Evolutionary conservation across 2,329 filamentous ascomycete genomes (phyloP).

Genomic region (Sporothrix inflata): DNA sequence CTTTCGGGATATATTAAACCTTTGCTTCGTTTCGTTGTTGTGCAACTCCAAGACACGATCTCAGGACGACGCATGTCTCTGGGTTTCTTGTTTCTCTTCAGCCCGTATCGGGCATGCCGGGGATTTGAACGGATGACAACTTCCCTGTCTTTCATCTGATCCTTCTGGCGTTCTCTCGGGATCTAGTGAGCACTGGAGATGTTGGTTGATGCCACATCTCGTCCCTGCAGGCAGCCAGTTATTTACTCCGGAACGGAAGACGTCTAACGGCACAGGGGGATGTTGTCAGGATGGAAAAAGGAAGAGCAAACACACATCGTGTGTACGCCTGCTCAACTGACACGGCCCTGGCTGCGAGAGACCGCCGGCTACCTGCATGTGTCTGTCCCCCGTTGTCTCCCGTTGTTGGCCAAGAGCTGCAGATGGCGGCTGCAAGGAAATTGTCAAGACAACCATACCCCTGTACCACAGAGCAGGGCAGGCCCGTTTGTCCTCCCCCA

Average conservation of each 20-base stretch:
- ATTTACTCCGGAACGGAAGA: neutral
- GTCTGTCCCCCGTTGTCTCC: neutral
- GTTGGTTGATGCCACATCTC: neutral
- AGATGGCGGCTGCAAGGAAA: neutral
- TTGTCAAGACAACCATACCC: neutral
- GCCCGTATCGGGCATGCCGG: conserved; percentile 3
- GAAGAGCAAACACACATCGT: neutral
- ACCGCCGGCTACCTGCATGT: neutral
- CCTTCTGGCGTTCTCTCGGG: neutral
- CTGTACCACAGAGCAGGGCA: neutral
- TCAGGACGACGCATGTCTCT: neutral
- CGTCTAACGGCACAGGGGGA: neutral
- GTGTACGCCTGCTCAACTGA: neutral
- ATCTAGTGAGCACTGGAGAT: neutral
- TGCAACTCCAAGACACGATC: conserved; percentile 11
- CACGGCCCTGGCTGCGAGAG: neutral
- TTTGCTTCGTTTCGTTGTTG: neutral
- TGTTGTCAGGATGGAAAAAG: neutral
- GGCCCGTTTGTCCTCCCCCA: conserved; percentile 2
- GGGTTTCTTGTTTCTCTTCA: conserved; percentile 10
- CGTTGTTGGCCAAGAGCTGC: too few species aligned
- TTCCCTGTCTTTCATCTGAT: neutral
- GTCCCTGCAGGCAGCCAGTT: neutral
- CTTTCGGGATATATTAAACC: neutral
- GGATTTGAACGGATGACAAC: neutral